A percentile compares a stretch with the other conserved stretches of the same genome.
phyloP scores from a whole-genome alignment of 2,329 filamentous ascomycete species.

The Ophiostoma sp. region DNA sequence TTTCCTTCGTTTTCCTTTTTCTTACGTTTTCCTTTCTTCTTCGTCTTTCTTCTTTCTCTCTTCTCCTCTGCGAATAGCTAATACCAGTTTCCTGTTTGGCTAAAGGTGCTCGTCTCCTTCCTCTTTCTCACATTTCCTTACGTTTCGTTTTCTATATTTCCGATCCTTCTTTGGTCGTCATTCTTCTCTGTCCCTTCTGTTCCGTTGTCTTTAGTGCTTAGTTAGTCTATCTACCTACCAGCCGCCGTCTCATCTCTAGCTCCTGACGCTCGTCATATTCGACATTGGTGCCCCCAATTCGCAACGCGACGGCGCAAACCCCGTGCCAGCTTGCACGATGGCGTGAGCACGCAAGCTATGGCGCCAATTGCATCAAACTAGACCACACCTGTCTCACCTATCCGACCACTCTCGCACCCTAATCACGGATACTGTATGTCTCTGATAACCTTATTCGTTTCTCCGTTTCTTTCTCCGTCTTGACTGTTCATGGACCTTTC shows the following conservation, averaged over 20 bases:
- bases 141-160: slow-evolving; percentile 6
- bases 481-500: neutral
- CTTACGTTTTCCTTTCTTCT: neutral
- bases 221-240: neutral
- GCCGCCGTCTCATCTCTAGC: neutral
- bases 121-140: neutral
- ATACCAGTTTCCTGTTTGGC: neutral
- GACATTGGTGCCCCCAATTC: slow-evolving; percentile 20
- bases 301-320: slow-evolving; percentile 20
- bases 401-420: neutral
- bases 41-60: neutral
- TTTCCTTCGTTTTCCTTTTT: neutral
- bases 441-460: neutral
- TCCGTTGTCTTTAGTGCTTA: neutral
- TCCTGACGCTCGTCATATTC: neutral
- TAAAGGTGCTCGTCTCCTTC: neutral
- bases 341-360: slow-evolving; percentile 22
- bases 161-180: neutral
- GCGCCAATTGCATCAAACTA: slow-evolving; percentile 23
- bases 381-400: neutral
- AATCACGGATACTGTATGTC: neutral
- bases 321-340: slow-evolving; percentile 18
- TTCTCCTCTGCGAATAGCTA: neutral
- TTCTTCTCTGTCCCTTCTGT: neutral
- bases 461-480: neutral